Evolutionary conservation across 208 protist genomes (phyloP), one percentile per base, ranked within the genome.

Genomic region (Trichomonas gallinae): DNA sequence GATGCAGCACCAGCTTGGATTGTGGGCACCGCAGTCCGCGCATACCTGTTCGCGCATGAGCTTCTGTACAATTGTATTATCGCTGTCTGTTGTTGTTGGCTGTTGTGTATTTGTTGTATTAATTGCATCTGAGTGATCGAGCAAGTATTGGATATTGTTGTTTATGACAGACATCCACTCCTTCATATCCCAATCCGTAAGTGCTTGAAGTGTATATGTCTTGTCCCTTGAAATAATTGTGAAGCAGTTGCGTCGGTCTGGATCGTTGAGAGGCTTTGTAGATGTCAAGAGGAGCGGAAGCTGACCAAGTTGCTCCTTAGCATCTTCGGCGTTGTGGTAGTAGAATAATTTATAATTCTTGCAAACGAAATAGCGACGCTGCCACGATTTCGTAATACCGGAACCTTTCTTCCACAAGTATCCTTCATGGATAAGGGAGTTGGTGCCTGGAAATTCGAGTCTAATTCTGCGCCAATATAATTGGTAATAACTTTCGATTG

Each of bases 81-180:
- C 44, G 26, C 44, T n/a, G 2, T 93, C 36, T 48, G 44, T 93
- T 6, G 21, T 51, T 48, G 23, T 38, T 48, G 40, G 9, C 21
- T 9, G 1, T 51, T 17, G 13, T 38, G 42, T 23, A 46, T 46
- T 42, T 42, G 21, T 34, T 13, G 38, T 89, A 26, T 89, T 89
- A 8, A 42, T 31, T 21, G 31, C 40, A 51, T 93, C 87, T 17
- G 87, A 42, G 44, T 51, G 87, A 51, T 93, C 87, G 9, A 93
- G 44, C 2, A 93, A 26, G 44, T 93, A 93, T 93, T 93, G 87
- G 38, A 93, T 93, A 26, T 93, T 93, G 44, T 93, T 93, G 15
- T 51, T 23, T 6, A 93, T 93, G n/a, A 93, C 87, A 10, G 40
- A 23, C 87, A 93, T 93, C 87, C 87, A 93, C 38, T 51, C 44